Conservation (phyloP, 176 grass and related monocot species). For the Zizania latifolia region DNA sequence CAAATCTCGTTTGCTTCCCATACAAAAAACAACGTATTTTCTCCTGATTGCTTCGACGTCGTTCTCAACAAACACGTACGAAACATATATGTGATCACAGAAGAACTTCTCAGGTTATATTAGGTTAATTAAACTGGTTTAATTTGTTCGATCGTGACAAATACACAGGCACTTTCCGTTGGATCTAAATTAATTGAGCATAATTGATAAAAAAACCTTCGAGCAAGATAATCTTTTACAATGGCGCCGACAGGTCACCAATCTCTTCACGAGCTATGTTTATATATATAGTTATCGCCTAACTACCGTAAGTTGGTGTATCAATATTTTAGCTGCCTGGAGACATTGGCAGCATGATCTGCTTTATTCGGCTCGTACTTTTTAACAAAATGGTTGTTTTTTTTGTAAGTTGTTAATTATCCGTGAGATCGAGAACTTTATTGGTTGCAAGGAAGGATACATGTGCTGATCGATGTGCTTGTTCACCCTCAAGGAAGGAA, state of each 20-base stretch:
- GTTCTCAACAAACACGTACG: background rate
- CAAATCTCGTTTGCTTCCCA: background rate
- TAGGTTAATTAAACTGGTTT: background rate
- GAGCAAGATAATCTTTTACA: background rate
- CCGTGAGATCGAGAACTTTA: background rate
- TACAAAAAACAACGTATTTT: background rate
- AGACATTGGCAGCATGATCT: background rate
- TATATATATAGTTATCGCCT: background rate
- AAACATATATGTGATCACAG: background rate
- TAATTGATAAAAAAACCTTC: background rate
- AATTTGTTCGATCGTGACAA: background rate
- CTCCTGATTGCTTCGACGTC: background rate
- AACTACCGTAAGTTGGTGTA: slow-evolving; percentile 9
- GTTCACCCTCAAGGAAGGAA: background rate
- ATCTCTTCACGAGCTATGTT: background rate
- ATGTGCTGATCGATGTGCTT: background rate
- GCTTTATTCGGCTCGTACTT: slow-evolving; percentile 9
- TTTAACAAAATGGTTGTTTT: background rate
- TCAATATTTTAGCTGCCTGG: background rate
- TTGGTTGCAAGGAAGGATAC: background rate
- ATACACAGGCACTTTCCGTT: background rate
- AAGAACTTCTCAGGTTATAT: background rate
- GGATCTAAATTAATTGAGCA: background rate
- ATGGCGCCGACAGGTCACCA: slow-evolving; percentile 6
- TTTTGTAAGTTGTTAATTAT: background rate